phyloP scores from a whole-genome alignment of 441 rosid species.

The Eutrema salsugineum region DNA sequence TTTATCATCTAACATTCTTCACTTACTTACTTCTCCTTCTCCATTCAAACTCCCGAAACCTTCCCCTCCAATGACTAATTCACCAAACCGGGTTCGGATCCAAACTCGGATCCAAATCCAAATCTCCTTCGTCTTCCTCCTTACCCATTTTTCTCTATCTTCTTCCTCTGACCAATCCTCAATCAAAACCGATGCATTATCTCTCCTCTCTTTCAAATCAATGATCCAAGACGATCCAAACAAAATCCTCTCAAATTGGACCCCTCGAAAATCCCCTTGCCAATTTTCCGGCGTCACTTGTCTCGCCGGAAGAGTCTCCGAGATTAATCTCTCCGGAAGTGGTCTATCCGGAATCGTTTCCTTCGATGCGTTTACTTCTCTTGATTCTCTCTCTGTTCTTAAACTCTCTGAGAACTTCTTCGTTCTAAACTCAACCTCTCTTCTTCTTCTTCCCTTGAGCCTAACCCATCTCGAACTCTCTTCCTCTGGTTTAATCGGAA shows the following conservation, averaged over 20 bases:
- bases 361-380: constrained; percentile 56
- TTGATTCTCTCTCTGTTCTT: constrained; percentile 56
- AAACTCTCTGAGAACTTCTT: constrained; percentile 63
- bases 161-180: constrained; percentile 41
- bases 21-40: constrained; percentile 21
- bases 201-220: constrained; percentile 64
- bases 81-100: constrained; percentile 35
- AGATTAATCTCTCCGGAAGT: constrained; percentile 63
- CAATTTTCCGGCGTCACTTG: constrained; percentile 78
- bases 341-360: constrained; percentile 52
- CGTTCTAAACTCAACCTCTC: constrained; percentile 55
- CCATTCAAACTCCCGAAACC: constrained; percentile 13
- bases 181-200: constrained; percentile 65
- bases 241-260: constrained; percentile 63
- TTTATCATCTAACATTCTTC: constrained; percentile 24
- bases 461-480: constrained; percentile 70
- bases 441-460: constrained; percentile 69
- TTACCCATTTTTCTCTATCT: constrained; percentile 27
- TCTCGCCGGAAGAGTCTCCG: constrained; percentile 63
- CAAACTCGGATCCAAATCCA: constrained; percentile 27
- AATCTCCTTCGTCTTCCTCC: constrained; percentile 28
- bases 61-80: constrained; percentile 52
- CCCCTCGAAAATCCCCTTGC: constrained; percentile 53
- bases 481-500: constrained; percentile 62
- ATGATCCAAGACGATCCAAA: constrained; percentile 66